phyloP scores from a whole-genome alignment of 2,329 filamentous ascomycete species.

The Sarocladium kiliense region DNA sequence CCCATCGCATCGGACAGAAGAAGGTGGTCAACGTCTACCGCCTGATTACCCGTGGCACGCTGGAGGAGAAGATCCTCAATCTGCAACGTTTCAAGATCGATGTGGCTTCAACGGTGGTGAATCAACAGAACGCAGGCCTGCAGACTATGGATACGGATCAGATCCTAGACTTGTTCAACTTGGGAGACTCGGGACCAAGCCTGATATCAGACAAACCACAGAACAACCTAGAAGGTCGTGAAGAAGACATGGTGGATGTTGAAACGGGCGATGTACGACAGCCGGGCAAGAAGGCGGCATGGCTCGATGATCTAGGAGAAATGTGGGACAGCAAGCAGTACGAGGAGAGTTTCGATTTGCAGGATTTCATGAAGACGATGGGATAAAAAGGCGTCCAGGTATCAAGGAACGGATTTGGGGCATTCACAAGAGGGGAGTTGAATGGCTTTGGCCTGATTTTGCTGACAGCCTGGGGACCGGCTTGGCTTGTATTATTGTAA shows the following conservation, averaged over 20 bases:
- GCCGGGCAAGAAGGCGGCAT: constrained; percentile 85
- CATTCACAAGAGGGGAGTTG: neutral
- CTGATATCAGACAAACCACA: constrained; percentile 58
- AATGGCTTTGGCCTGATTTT: neutral
- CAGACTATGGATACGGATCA: constrained; percentile 98
- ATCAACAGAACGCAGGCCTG: constrained; percentile 95
- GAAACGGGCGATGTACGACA: constrained; percentile 92
- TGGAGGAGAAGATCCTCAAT: constrained; percentile 97
- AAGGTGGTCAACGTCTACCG: constrained; percentile 99
- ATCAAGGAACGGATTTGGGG: neutral
- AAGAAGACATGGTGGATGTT: constrained; percentile 87
- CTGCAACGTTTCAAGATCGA: constrained; percentile 99
- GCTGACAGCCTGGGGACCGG: neutral
- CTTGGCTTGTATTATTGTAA: constrained; percentile 6
- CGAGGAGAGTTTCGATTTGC: constrained; percentile 94
- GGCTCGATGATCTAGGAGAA: constrained; percentile 90
- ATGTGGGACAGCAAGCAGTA: constrained; percentile 98
- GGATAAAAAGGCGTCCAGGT: constrained; percentile 33
- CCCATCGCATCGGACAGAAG: constrained; percentile 97
- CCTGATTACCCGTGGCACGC: constrained; percentile 87
- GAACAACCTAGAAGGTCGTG: constrained; percentile 54
- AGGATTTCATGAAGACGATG: constrained; percentile 94
- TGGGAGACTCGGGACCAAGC: constrained; percentile 71
- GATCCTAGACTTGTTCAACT: constrained; percentile 91
- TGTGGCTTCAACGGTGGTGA: constrained; percentile 95